Base-by-base conservation (phyloP, 139 green algal genomes). In the Spirogloea muscicola region DNA sequence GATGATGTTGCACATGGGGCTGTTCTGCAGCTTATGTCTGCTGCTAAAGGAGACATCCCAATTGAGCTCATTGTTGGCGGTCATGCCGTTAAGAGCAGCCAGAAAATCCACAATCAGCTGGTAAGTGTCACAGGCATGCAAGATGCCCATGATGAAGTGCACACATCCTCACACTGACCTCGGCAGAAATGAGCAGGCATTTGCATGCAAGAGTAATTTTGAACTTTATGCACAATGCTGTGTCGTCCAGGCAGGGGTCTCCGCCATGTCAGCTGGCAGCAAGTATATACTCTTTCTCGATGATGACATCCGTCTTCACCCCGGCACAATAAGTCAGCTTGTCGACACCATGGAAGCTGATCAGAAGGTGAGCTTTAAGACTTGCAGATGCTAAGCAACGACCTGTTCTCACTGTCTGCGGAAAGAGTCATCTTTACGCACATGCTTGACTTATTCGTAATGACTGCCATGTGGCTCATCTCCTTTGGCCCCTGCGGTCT, bases 231-330 rank as follows among this genome's bases (percentile, higher is more conserved):
- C n/a, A n/a, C n/a, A n/a, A n/a, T n/a, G n/a, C n/a, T n/a, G n/a
- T n/a, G 10, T n/a, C 16, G 57, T 38, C 58, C 74, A 82, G 74
- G 49, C 64, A 9, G 79, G 49, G 18, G 5, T 84, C 4, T 27
- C 33, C 1, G 64, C 33, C 42, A 64, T 41, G 5, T 44, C 37
- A 25, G 39, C 10, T 33, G 51, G 67, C 31, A 67, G 55, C 6
- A 79, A 86, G 42, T 97, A 93, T 39, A 67, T 95, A 10, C 83
- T 96, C 27, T 94, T 92, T 46, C 72, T 97, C 60, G 92, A 97
- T 61, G 92, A 97, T 76, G 93, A 97, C 66, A 87, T 97, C n/a
- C 60, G 76, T 67, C 75, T 92, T 38, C 89, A 96, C 68, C 85
- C 87, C 1, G 66, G 65, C 3, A 86, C 74, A 37, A 51, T 96